These are phyloP conservation scores for Pseudocercospora crystallina DNA, from an alignment of 2,329 filamentous ascomycete genomes.

Conservation along the genomic window DNA sequence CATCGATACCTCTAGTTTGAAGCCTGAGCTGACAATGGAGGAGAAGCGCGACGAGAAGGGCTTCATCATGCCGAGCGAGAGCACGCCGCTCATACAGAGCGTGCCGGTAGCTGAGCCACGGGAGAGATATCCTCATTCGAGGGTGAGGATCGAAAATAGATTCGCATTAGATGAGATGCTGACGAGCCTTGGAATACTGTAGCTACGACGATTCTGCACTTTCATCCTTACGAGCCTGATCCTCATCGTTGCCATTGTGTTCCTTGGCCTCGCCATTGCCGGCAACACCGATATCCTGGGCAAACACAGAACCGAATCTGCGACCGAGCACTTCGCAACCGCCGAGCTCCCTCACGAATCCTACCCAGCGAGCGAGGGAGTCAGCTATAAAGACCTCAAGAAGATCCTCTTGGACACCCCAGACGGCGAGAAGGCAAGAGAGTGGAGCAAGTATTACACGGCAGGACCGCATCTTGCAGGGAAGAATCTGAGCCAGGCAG, in stretches of 20 bases:
- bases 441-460: slow-evolving; percentile 54
- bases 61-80: slow-evolving; percentile 52
- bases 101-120: slow-evolving; percentile 56
- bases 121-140: slow-evolving; percentile 51
- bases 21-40: slow-evolving; percentile 18
- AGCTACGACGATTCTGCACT: slow-evolving; percentile 65
- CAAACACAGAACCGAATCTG: slow-evolving; percentile 30
- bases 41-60: slow-evolving; percentile 22
- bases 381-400: slow-evolving; percentile 57
- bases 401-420: slow-evolving; percentile 56
- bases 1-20: neutral
- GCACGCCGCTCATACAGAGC: slow-evolving; percentile 66
- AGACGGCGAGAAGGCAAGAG: slow-evolving; percentile 49
- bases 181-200: neutral
- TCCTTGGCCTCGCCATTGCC: slow-evolving; percentile 41
- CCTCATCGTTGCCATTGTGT: slow-evolving; percentile 37
- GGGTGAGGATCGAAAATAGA: slow-evolving; percentile 20
- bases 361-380: slow-evolving; percentile 47
- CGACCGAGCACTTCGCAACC: slow-evolving; percentile 22
- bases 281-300: slow-evolving; percentile 33
- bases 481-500: slow-evolving; percentile 52
- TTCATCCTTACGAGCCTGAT: slow-evolving; percentile 48
- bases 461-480: slow-evolving; percentile 52
- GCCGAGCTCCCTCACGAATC: slow-evolving; percentile 34
- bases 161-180: neutral